Evolutionary conservation across 2,329 filamentous ascomycete genomes (phyloP), one percentile per base, ranked within the genome.

Genomic region (Colletotrichum trifolii): DNA sequence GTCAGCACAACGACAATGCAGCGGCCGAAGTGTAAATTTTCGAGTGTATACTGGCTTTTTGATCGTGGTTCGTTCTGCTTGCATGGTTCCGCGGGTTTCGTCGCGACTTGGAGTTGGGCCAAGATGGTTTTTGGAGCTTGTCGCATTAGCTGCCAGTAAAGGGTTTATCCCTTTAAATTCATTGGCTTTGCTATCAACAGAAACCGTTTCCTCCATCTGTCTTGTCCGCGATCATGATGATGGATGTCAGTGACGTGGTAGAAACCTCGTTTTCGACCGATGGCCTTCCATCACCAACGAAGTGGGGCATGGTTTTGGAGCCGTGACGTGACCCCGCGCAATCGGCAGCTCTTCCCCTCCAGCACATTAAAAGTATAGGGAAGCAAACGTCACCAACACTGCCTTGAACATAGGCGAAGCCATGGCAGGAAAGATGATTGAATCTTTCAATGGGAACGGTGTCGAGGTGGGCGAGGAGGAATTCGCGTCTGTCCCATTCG

Each of bases 111-210:
- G 62, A 65, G 57, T 62, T 62, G 56, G 61, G 34, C 55, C 45
- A 33, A 49, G 43, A 49, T 64, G 43, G 48, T 54, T 48, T 34
- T 33, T 15, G 43, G 49, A 48, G 56, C 56, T 64, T 43, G 52
- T 65, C 46, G 40, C 62, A 65, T 65, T 65, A 62, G 17, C 46
- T 62, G 48, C 35, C 62, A 25, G 35, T 53, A 45, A n/a, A 45
- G 40, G 39, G 48, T 34, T 48, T 11, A 62, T 48, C 42, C 48
- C 57, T 55, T 25, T 56, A 40, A 53, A 48, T 5, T 13, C 33
- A 39, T n/a, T 10, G 6, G 45, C 9, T 49, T 17, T 25, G 35
- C 2, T 15, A 7, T 40, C 4, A 43, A 13, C 2, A 15, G 13
- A 43, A 13, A 8, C 12, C 15, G 42, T 3, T 25, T 25, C 25